Evolutionary conservation across 805 yeast species (phyloP).

Genomic region (Lipomyces lipofer): DNA sequence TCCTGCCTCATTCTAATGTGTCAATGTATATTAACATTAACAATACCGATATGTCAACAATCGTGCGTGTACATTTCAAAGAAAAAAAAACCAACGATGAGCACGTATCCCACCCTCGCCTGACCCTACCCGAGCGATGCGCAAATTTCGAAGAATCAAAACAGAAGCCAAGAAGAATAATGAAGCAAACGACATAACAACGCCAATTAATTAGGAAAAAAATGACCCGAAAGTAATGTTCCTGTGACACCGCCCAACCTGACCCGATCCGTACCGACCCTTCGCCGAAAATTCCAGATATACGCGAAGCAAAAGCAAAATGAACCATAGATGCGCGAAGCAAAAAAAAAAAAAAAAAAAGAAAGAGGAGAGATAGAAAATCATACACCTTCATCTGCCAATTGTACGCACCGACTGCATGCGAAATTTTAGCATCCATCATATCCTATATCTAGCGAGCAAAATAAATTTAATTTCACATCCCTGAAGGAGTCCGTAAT

Average conservation of each 20-base stretch:
- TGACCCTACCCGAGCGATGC: no score
- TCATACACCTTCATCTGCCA: not conserved
- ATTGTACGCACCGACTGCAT: not conserved
- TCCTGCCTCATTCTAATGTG: no score
- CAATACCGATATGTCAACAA: no score
- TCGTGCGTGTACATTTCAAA: no score
- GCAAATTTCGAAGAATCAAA: not conserved
- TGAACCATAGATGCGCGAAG: not conserved
- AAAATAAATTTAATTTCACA: not conserved
- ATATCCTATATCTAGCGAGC: conserved; percentile 3
- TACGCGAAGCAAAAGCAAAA: conserved; percentile 1
- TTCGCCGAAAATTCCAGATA: not conserved
- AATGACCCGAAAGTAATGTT: conserved; percentile 1
- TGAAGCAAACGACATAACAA: not conserved
- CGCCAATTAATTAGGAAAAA: not conserved
- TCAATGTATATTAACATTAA: no score
- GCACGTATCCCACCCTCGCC: no score
- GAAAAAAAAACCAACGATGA: no score
- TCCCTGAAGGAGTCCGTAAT: conserved; percentile 2
- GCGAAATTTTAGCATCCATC: no score
- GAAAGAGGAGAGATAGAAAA: not conserved
- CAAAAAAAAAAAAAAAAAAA: not conserved
- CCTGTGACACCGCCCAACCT: conserved; percentile 14
- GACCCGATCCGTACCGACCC: no score
- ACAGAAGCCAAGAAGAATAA: not conserved